Percentiles rank a stretch among this genome's conserved stretches.
Conservation (phyloP, 805 yeast species). For the Metschnikowia reukaufii region DNA sequence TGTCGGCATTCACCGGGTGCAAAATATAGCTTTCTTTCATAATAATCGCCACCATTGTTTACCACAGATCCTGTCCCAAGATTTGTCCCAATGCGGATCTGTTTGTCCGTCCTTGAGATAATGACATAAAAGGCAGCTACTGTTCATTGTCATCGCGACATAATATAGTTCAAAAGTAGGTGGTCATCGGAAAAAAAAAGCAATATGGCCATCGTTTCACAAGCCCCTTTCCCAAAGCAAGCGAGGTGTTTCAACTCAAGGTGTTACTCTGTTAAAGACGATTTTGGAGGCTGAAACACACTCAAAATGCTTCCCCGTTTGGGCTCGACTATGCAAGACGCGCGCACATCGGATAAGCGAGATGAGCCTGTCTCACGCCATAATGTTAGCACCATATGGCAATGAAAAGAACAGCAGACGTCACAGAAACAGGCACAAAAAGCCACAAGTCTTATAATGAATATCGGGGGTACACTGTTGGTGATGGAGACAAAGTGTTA, state of each 20-base stretch:
- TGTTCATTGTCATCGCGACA: neutral
- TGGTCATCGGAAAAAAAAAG: no score
- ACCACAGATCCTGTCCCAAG: no score
- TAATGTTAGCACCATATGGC: neutral
- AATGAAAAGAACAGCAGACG: slow-evolving; percentile 5
- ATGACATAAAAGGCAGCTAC: neutral
- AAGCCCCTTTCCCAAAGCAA: neutral
- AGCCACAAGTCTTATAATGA: slow-evolving; percentile 5
- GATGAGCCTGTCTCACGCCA: slow-evolving; percentile 2
- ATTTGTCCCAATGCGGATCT: neutral
- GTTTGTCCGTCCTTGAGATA: neutral
- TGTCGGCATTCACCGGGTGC: neutral
- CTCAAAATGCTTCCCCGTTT: neutral
- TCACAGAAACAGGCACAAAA: slow-evolving; percentile 1
- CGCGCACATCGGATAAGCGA: slow-evolving; percentile 1
- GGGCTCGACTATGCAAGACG: neutral
- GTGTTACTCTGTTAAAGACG: neutral
- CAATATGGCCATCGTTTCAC: neutral
- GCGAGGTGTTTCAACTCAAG: neutral
- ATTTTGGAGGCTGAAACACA: slow-evolving; percentile 1
- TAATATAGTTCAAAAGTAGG: no score
- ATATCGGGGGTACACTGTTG: slow-evolving; percentile 15
- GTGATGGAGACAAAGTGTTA: neutral
- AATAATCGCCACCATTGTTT: no score
- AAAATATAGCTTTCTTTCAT: no score